These are phyloP conservation scores for Beta lomatogona DNA, from an alignment of 179 eudicot species.

Conservation along the genomic window DNA sequence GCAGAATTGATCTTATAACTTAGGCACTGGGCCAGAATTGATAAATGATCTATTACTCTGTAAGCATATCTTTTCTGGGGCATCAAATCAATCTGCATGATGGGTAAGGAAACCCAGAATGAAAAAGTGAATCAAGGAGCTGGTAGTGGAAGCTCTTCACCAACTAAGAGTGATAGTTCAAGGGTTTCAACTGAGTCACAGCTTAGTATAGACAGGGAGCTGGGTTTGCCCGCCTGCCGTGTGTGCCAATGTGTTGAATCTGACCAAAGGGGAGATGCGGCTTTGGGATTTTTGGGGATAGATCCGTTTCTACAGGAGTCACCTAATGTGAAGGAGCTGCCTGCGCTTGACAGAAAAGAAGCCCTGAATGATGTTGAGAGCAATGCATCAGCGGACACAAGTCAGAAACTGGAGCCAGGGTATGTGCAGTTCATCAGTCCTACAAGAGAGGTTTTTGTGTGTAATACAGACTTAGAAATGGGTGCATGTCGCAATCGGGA, in stretches of 20 bases:
- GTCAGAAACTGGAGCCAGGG: slow-evolving; percentile 38
- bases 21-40: not conserved
- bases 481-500: slow-evolving; percentile 53
- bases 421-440: slow-evolving; percentile 76
- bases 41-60: slow-evolving; percentile 10
- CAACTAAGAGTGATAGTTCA: slow-evolving; percentile 43
- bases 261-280: slow-evolving; percentile 77
- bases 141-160: slow-evolving; percentile 38
- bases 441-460: slow-evolving; percentile 78
- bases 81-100: slow-evolving; percentile 25
- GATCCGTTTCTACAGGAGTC: slow-evolving; percentile 39
- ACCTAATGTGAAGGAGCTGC: slow-evolving; percentile 26
- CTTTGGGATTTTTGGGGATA: slow-evolving; percentile 68
- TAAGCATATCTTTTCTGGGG: slow-evolving; percentile 13
- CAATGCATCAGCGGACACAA: slow-evolving; percentile 32
- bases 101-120: slow-evolving; percentile 52
- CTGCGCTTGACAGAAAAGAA: slow-evolving; percentile 34
- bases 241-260: slow-evolving; percentile 91
- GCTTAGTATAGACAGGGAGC: slow-evolving; percentile 54
- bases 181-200: slow-evolving; percentile 46
- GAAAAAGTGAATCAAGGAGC: slow-evolving; percentile 33
- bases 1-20: not conserved
- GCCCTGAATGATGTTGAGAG: slow-evolving; percentile 40
- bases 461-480: slow-evolving; percentile 69
- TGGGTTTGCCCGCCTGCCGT: slow-evolving; percentile 72